These are phyloP conservation scores for Ceratobasidium sp. DNA, from an alignment of 1,284 basidiomycete species.

Conservation along the genomic window DNA sequence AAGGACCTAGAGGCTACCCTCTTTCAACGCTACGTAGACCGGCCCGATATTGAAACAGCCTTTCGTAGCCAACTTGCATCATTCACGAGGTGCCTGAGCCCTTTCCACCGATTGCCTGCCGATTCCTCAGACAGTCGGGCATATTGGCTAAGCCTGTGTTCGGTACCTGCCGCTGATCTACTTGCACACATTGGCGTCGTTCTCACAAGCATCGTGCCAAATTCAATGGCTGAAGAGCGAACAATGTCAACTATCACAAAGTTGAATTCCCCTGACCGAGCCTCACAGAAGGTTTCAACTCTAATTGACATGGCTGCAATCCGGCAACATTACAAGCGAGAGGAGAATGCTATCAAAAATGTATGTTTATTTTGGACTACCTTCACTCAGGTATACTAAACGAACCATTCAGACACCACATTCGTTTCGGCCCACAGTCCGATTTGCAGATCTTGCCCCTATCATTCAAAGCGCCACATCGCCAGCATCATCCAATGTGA, in stretches of 20 bases:
- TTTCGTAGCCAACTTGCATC: slow-evolving; percentile 13
- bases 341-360: neutral
- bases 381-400: neutral
- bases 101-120: slow-evolving; percentile 14
- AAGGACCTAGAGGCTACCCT: slow-evolving; percentile 2
- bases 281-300: slow-evolving; percentile 28
- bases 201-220: slow-evolving; percentile 28
- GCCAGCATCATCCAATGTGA: neutral
- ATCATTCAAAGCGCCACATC: neutral
- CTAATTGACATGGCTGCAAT: slow-evolving; percentile 32
- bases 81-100: slow-evolving; percentile 15
- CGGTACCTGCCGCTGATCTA: slow-evolving; percentile 15
- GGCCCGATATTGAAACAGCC: slow-evolving; percentile 2
- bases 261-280: slow-evolving; percentile 28
- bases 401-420: neutral
- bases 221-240: slow-evolving; percentile 28
- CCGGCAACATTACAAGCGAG: slow-evolving; percentile 28
- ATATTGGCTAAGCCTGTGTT: slow-evolving; percentile 12
- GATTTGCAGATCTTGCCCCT: slow-evolving; percentile 23
- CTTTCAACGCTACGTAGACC: slow-evolving; percentile 8
- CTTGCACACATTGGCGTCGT: slow-evolving; percentile 2
- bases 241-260: slow-evolving; percentile 31
- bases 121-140: neutral
- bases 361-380: neutral
- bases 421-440: neutral